phyloP scores from a whole-genome alignment of 495 filamentous ascomycete genomes.

The Eremomyces bilateralis region DNA sequence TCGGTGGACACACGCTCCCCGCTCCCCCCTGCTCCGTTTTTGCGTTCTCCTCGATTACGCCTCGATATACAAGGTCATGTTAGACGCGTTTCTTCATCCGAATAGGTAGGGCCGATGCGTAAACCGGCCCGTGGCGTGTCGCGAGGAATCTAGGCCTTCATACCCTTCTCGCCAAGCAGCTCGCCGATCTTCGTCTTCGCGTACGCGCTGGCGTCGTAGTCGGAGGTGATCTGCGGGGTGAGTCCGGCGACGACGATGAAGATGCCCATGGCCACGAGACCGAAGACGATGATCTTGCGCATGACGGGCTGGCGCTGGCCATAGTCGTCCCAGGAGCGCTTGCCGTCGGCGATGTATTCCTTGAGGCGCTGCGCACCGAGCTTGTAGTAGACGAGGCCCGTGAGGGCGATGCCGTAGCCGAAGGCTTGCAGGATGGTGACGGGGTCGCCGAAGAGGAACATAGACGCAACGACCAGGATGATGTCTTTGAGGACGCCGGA shows the following conservation, averaged over 20 bases:
- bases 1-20: no score
- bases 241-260: constrained; percentile 46
- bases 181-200: no score
- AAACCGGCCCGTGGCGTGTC: no score
- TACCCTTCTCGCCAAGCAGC: no score
- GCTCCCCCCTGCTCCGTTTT: no score
- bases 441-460: constrained; percentile 71
- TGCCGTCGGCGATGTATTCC: constrained; percentile 46
- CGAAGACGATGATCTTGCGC: constrained; percentile 55
- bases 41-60: no score
- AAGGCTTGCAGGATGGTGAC: constrained; percentile 74
- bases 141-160: no score
- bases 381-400: constrained; percentile 92
- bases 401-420: constrained; percentile 79
- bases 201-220: no score
- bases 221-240: constrained; percentile 7
- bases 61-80: no score
- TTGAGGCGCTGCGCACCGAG: constrained; percentile 70
- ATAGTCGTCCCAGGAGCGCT: constrained; percentile 67
- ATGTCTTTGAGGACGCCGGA: constrained; percentile 98
- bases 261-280: constrained; percentile 35
- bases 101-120: no score
- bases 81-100: no score
- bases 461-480: constrained; percentile 71
- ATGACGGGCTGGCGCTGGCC: constrained; percentile 49